Conservation (phyloP, 2,329 filamentous ascomycete species). For the Ophiostoma pallidulum region DNA sequence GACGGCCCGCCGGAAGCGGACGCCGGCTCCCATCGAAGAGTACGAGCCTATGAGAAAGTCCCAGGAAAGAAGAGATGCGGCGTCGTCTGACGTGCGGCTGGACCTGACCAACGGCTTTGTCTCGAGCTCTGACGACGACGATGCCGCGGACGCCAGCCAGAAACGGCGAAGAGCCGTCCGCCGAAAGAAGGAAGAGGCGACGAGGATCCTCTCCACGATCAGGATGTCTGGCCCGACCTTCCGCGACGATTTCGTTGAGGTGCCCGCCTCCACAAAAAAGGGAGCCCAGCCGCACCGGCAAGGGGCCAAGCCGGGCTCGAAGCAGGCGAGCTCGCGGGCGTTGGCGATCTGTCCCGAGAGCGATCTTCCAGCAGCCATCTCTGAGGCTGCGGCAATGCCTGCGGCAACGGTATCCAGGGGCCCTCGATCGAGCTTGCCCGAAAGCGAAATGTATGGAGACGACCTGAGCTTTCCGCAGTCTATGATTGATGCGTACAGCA, state of each 20-base stretch:
- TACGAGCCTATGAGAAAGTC: slow-evolving; percentile 40
- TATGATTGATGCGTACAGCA: slow-evolving; percentile 7
- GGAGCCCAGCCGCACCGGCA: too few relatives aligned
- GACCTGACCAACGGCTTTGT: slow-evolving; percentile 17
- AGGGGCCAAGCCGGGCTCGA: slow-evolving; percentile 7
- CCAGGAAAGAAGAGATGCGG: slow-evolving; percentile 29
- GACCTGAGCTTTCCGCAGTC: slow-evolving; percentile 11
- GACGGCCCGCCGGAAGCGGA: not conserved
- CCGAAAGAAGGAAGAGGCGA: slow-evolving; percentile 30
- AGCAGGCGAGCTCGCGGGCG: not conserved
- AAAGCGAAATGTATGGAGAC: slow-evolving; percentile 3
- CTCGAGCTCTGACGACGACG: slow-evolving; percentile 20
- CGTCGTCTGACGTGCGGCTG: slow-evolving; percentile 11
- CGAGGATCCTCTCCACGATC: slow-evolving; percentile 33
- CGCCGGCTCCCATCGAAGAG: slow-evolving; percentile 27
- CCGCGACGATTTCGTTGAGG: slow-evolving; percentile 28
- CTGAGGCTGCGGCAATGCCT: not conserved
- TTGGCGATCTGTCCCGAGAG: slow-evolving; percentile 4
- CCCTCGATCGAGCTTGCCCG: not conserved
- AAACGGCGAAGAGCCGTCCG: slow-evolving; percentile 29
- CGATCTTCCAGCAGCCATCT: not conserved
- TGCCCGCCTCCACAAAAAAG: slow-evolving; percentile 25
- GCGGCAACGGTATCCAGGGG: not conserved
- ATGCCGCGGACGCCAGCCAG: slow-evolving; percentile 26
- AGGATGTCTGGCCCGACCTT: slow-evolving; percentile 24